Evolutionary conservation across 2,329 filamentous ascomycete species (phyloP), one percentile per base, ranked within the genome.

Genomic region (Penicillium oxalicum): DNA sequence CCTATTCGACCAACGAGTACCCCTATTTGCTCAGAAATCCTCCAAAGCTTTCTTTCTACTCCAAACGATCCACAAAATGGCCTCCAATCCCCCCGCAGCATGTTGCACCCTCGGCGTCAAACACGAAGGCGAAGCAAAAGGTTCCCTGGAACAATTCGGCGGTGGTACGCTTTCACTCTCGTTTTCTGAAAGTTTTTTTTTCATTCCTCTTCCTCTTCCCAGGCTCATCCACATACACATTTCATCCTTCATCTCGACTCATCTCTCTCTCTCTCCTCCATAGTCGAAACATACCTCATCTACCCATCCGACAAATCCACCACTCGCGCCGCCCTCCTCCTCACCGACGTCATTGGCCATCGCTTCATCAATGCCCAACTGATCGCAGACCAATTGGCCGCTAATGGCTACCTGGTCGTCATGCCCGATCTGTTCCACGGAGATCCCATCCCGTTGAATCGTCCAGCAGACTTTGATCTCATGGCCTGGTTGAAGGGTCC

Each of bases 391-490:
- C 52, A 58, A 28, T 28, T 58, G 4, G 56, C 54, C 13, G 55
- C 56, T 13, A 54, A 57, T 32, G 54, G 55, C 13, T 58, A 58
- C 40, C 41, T 57, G 13, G 52, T 57, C 34, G 50, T 57, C 34
- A 57, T 57, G 54, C 56, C 56, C 3, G 56, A 58, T 26, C 38
- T 58, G 6, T 60, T 58, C 48, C 52, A 57, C 37, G 52, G 52
- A 9, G 57, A 58, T 24, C 48, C 54, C 0, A 50, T 55, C 18
- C 55, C 37, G 5, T 26, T 55, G 25, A 57, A 57, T 34, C 52
- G 50, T 13, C 52, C 54, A 1, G 44, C 41, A 2, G 45, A 33
- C 5, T 59, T 51, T 13, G 50, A 59, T 13, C n/a, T 59, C 9
- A 53, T 55, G 47, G 33, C 24, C 9, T 59, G 55, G 55, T 25